Percentiles rank a stretch among this genome's conserved stretches.
These are phyloP conservation scores for Talaromyces albobiverticillius DNA, from an alignment of 2,329 filamentous ascomycete species.

Conservation along the genomic window DNA sequence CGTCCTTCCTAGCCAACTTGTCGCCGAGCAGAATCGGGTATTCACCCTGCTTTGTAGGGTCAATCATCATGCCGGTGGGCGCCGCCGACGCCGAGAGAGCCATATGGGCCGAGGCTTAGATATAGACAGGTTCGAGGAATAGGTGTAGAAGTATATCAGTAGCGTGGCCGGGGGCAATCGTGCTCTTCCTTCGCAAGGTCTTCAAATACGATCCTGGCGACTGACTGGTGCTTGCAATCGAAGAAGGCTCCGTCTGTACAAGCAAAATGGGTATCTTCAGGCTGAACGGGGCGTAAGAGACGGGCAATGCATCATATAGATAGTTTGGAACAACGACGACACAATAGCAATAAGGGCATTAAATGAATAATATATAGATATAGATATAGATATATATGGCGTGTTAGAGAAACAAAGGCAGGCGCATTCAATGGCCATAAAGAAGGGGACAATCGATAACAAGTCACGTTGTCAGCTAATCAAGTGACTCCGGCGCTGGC, in stretches of 20 bases:
- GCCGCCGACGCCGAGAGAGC: conserved; percentile 26
- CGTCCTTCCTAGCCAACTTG: conserved; percentile 31
- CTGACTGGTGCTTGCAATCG: not conserved
- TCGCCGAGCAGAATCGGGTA: conserved; percentile 47
- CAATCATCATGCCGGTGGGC: conserved; percentile 31
- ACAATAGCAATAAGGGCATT: not conserved
- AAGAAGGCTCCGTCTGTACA: too few species aligned
- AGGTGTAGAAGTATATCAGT: not conserved
- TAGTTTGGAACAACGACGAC: not conserved
- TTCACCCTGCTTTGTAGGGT: conserved; percentile 45
- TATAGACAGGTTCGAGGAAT: not conserved
- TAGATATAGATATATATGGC: not conserved
- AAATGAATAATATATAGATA: too few species aligned
- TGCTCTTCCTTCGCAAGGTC: too few species aligned
- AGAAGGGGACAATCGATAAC: not conserved
- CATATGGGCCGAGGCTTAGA: conserved; percentile 23
- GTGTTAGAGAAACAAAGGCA: not conserved
- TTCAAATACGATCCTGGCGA: too few species aligned
- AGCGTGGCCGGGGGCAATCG: too few species aligned
- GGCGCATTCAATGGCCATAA: not conserved
- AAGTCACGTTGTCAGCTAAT: not conserved
- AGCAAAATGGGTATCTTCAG: not conserved
- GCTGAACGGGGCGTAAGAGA: not conserved
- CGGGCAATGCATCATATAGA: not conserved
- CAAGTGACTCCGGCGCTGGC: not conserved